Conservation (phyloP, 306 rosid genomes). For the Arachis hypogaea region DNA sequence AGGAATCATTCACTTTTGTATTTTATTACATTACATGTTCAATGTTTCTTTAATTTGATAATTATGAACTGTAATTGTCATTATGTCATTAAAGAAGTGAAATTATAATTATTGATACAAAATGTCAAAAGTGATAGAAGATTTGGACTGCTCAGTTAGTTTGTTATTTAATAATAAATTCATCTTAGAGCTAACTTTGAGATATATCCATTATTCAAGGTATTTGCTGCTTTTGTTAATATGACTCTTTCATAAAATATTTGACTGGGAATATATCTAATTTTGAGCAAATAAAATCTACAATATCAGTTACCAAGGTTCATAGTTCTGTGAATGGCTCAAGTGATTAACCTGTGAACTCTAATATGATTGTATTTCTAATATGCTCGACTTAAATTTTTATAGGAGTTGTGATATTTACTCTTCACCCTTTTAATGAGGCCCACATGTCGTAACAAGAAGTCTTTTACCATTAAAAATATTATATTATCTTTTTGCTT, state of each 20-base stretch:
- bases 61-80: constrained; percentile 3
- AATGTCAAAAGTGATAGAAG: not conserved
- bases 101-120: constrained; percentile 6
- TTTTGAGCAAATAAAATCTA: constrained; percentile 38
- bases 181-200: constrained; percentile 32
- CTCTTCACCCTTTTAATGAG: too few relatives aligned
- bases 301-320: constrained; percentile 42
- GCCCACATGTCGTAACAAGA: too few relatives aligned
- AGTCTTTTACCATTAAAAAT: too few relatives aligned
- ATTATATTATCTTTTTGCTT: too few relatives aligned
- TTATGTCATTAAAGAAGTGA: not conserved
- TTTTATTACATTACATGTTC: constrained; percentile 1
- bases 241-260: constrained; percentile 43
- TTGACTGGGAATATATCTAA: constrained; percentile 42
- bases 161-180: not conserved
- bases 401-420: too few relatives aligned
- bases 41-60: constrained; percentile 10
- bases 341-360: constrained; percentile 11
- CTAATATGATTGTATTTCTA: too few relatives aligned
- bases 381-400: too few relatives aligned
- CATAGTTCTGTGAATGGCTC: constrained; percentile 36
- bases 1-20: constrained; percentile 2
- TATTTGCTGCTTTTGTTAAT: constrained; percentile 30
- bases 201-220: constrained; percentile 16
- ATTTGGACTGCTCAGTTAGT: too few relatives aligned